Evolutionary conservation across 192 early-diverging fungal genomes (phyloP).

Genomic region (Gaertneriomyces sp.): DNA sequence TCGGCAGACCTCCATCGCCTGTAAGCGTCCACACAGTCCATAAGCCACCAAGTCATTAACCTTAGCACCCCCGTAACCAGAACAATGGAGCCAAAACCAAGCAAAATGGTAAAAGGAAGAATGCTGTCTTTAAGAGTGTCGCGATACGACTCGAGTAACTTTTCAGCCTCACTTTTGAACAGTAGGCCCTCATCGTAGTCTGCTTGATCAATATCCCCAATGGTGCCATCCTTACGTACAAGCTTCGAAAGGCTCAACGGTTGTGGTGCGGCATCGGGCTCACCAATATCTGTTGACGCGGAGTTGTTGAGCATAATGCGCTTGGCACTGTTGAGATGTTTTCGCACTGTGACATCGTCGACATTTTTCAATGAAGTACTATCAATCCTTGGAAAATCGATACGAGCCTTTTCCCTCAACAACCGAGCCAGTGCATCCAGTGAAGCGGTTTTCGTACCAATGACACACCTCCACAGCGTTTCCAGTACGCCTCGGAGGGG

Average conservation of each 20-base stretch:
- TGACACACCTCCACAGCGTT: constrained; percentile 13
- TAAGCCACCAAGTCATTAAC: neutral
- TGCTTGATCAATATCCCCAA: too few species aligned
- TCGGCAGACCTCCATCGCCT: neutral
- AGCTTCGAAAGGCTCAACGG: too few species aligned
- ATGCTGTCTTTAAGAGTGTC: constrained; percentile 7
- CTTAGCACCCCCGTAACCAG: constrained; percentile 14
- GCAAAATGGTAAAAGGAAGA: constrained; percentile 13
- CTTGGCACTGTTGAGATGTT: constrained; percentile 10
- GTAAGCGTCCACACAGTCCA: constrained; percentile 1
- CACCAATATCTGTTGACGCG: neutral
- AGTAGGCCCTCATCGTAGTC: neutral
- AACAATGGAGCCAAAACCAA: constrained; percentile 20
- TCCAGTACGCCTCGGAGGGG: constrained; percentile 9
- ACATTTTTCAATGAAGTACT: neutral
- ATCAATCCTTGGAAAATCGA: constrained; percentile 11
- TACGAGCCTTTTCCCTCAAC: constrained; percentile 1
- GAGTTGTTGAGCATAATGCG: constrained; percentile 3
- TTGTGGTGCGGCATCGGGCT: neutral
- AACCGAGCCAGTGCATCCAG: neutral
- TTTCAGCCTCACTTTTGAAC: constrained; percentile 11
- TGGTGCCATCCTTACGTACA: too few species aligned
- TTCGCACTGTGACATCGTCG: neutral
- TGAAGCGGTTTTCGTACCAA: constrained; percentile 9
- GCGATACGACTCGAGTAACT: constrained; percentile 15